These are phyloP conservation scores for Coemansia sp. DNA, from an alignment of 192 early-diverging fungal genomes.

Conservation along the genomic window DNA sequence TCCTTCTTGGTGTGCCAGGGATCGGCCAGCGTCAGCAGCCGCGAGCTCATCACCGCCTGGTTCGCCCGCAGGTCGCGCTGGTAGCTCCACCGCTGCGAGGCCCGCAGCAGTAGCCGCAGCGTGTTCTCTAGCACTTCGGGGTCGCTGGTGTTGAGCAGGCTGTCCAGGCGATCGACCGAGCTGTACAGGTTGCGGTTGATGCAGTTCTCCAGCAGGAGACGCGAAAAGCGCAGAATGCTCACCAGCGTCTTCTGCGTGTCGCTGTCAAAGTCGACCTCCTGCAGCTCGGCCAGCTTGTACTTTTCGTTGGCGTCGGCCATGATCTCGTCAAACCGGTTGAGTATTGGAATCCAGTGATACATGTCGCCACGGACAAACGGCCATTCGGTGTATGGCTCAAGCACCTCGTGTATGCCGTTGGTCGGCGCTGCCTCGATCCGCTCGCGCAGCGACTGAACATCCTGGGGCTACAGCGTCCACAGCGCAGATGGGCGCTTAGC, in stretches of 20 bases:
- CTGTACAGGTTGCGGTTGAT: constrained; percentile 92
- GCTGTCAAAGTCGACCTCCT: constrained; percentile 57
- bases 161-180: constrained; percentile 76
- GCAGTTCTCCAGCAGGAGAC: constrained; percentile 86
- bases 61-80: constrained; percentile 61
- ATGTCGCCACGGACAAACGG: constrained; percentile 84
- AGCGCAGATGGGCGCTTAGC: no score
- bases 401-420: constrained; percentile 54
- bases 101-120: constrained; percentile 77
- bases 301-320: constrained; percentile 63
- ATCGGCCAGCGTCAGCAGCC: constrained; percentile 36
- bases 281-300: constrained; percentile 62
- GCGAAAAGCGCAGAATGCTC: constrained; percentile 71
- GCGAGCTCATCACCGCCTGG: constrained; percentile 27
- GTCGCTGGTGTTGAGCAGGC: constrained; percentile 75
- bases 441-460: constrained; percentile 45
- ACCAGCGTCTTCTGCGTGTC: constrained; percentile 57
- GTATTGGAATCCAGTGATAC: constrained; percentile 90
- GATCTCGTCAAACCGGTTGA: constrained; percentile 89
- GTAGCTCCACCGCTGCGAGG: constrained; percentile 84
- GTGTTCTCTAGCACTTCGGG: constrained; percentile 74
- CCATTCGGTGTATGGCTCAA: constrained; percentile 61
- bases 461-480: constrained; percentile 39
- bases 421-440: constrained; percentile 46
- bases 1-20: constrained; percentile 39